phyloP scores from a whole-genome alignment of 441 rosid genomes.

The Oxalis stricta region DNA sequence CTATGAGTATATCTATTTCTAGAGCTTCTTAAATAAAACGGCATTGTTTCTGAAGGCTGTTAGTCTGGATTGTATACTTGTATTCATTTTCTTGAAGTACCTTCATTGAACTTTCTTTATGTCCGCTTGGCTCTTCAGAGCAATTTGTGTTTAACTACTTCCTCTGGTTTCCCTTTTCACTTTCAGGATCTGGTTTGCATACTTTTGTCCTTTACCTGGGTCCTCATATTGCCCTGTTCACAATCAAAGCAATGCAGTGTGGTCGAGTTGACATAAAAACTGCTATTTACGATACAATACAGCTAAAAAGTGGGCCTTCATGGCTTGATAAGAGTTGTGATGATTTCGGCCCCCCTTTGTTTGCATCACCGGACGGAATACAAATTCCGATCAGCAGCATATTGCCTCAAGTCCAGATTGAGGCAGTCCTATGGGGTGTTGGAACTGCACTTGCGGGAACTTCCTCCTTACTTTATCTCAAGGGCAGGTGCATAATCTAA shows the following conservation, averaged over 20 bases:
- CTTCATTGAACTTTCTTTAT: background rate
- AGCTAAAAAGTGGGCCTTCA: slow-evolving; percentile 69
- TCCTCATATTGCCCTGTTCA: slow-evolving; percentile 85
- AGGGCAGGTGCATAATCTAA: slow-evolving; percentile 54
- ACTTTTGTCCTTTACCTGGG: slow-evolving; percentile 97
- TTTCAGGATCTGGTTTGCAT: slow-evolving; percentile 92
- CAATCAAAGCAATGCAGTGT: slow-evolving; percentile 90
- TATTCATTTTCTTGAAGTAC: background rate
- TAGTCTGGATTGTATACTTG: background rate
- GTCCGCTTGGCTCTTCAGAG: background rate
- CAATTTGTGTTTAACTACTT: background rate
- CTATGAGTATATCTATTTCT: too few species aligned
- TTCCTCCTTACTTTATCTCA: slow-evolving; percentile 96
- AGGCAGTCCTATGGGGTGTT: slow-evolving; percentile 83
- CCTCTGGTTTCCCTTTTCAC: background rate
- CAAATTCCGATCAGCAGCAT: slow-evolving; percentile 78
- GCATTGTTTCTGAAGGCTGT: too few species aligned
- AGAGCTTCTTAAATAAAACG: too few species aligned
- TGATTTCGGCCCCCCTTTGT: slow-evolving; percentile 79
- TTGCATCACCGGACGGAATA: slow-evolving; percentile 36
- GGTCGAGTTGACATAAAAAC: slow-evolving; percentile 85
- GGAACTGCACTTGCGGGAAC: slow-evolving; percentile 97
- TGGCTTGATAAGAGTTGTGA: slow-evolving; percentile 87
- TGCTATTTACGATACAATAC: slow-evolving; percentile 87
- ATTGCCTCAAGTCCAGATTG: slow-evolving; percentile 73